phyloP scores from a whole-genome alignment of 768 basidiomycete species.

The Kwoniella shandongensis region DNA sequence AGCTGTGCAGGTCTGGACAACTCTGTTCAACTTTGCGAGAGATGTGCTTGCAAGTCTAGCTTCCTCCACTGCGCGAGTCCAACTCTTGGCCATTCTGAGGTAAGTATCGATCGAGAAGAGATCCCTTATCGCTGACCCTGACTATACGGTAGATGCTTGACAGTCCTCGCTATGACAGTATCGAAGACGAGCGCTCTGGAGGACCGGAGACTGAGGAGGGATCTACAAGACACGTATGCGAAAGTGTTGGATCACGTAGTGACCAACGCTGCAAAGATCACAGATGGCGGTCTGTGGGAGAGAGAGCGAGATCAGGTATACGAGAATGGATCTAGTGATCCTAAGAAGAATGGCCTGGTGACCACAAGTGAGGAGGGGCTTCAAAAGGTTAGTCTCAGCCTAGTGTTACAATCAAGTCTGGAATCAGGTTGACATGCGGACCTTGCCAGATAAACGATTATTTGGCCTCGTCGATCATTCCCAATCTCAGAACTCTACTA shows the following conservation, averaged over 20 bases:
- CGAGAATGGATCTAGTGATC: background rate
- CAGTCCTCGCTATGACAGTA: slow-evolving; percentile 28
- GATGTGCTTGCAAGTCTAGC: slow-evolving; percentile 63
- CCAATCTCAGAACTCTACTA: slow-evolving; percentile 73
- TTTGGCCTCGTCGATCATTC: slow-evolving; percentile 67
- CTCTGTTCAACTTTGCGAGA: slow-evolving; percentile 73
- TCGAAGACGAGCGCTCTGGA: slow-evolving; percentile 84
- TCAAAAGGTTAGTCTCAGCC: slow-evolving; percentile 9
- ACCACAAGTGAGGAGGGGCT: background rate
- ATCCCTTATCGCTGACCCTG: background rate
- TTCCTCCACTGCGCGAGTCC: slow-evolving; percentile 63
- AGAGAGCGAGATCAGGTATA: slow-evolving; percentile 1
- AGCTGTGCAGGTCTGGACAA: slow-evolving; percentile 86
- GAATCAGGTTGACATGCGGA: background rate
- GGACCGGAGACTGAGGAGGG: slow-evolving; percentile 80
- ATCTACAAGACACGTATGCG: slow-evolving; percentile 84
- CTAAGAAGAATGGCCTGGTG: background rate
- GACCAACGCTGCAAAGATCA: slow-evolving; percentile 58
- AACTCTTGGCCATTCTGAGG: slow-evolving; percentile 69
- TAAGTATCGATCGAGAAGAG: slow-evolving; percentile 52
- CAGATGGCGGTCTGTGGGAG: slow-evolving; percentile 26
- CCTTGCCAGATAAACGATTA: slow-evolving; percentile 66
- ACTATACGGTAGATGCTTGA: slow-evolving; percentile 18
- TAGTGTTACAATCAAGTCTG: background rate
- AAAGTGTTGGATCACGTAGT: slow-evolving; percentile 81